Evolutionary conservation across 805 yeast species (phyloP), one percentile per base, ranked within the genome.

Genomic region (Teunomyces barrocoloradensis): DNA sequence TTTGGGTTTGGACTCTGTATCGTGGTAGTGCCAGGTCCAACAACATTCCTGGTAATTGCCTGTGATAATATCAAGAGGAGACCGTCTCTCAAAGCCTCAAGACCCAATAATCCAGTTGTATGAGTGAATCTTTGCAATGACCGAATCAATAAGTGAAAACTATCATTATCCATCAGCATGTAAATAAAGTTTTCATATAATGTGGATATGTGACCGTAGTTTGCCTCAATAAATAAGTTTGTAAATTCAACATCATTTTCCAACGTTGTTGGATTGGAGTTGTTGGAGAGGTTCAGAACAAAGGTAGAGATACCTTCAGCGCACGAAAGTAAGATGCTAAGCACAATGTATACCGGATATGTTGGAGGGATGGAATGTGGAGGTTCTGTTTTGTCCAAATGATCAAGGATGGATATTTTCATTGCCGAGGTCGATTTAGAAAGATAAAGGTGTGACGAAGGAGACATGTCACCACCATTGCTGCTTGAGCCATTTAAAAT

Each of bases 121-220:
- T 89, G 96, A 5, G 96, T 81, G 42, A 88, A 73, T 52, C 85
- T 84, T 61, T 92, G 97, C 6, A 88, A 73, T 0, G 95, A 78
- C 34, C 96, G 71, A 2, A 90, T 80, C 3, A 85, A 58, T 7
- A 72, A 66, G 47, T 86, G 86, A 62, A 87, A 91, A 17, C 82
- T 59, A 13, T 87, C 92, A 46, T 77, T 73, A 56, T 89, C 96
- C 58, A 88, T 65, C 4, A 86, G 72, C 0, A 90, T 80, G 55
- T 82, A 82, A 6, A 92, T 60, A 44, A 80, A 83, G 23, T 54
- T 58, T 29, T 59, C 53, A 51, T 61, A 68, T n/a, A 71, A 56
- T 4, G 44, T 44, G 9, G 60, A 54, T 1, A 66, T 45, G 23
- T 68, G 65, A 1, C 61, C 57, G 40, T 63, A 64, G 29, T 60